Percentiles rank a stretch among this genome's conserved stretches.
phyloP scores from a whole-genome alignment of 768 basidiomycete species.

The Boletus sp. region DNA sequence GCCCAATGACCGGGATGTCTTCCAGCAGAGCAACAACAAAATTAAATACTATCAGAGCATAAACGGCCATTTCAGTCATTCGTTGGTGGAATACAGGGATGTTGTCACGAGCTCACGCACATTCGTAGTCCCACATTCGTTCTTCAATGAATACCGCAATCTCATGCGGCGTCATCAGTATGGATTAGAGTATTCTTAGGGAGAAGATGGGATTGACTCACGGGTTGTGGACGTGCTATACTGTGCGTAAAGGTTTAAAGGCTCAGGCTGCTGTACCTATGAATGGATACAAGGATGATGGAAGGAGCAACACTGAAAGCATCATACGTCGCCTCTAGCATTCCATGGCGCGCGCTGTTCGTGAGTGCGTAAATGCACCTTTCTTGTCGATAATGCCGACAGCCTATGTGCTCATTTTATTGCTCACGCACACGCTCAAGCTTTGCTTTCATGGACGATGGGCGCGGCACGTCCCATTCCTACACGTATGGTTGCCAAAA shows the following conservation, averaged over 20 bases:
- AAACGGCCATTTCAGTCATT: neutral
- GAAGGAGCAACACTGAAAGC: constrained; percentile 53
- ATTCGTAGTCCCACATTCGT: constrained; percentile 83
- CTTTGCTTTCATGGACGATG: constrained; percentile 29
- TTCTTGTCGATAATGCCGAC: constrained; percentile 18
- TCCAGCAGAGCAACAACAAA: constrained; percentile 83
- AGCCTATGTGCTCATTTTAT: constrained; percentile 15
- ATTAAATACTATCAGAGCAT: constrained; percentile 62
- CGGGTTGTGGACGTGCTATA: constrained; percentile 66
- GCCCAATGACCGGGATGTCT: constrained; percentile 74
- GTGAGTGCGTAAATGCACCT: constrained; percentile 16
- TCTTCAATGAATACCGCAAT: constrained; percentile 81
- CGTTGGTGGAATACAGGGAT: no score
- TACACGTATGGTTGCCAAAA: constrained; percentile 87
- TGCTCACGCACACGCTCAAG: constrained; percentile 20
- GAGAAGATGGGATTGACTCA: constrained; percentile 31
- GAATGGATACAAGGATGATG: constrained; percentile 67
- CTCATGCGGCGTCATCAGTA: constrained; percentile 62
- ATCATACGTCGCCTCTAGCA: neutral
- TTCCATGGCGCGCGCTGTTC: neutral
- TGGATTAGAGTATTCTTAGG: neutral
- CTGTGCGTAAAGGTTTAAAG: constrained; percentile 67
- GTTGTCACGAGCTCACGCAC: constrained; percentile 37
- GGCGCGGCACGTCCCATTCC: constrained; percentile 74
- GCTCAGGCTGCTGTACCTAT: constrained; percentile 63